These are phyloP conservation scores for Lentinula aciculospora DNA, from an alignment of 768 basidiomycete species.

Conservation along the genomic window DNA sequence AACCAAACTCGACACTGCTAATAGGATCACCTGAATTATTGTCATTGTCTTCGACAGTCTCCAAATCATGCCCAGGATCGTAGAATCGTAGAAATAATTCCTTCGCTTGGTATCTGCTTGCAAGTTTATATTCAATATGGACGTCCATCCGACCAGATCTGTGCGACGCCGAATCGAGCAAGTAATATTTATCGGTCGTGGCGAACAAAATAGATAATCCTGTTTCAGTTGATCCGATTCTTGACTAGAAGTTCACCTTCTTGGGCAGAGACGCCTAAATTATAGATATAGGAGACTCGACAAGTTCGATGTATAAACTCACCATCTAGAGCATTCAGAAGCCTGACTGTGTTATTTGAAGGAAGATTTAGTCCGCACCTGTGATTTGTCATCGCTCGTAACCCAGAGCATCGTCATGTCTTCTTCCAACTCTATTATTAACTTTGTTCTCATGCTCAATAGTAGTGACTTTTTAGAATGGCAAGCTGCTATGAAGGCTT, in stretches of 20 bases:
- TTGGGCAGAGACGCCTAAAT: conserved; percentile 51
- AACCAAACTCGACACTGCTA: conserved; percentile 12
- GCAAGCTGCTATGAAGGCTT: too few relatives aligned
- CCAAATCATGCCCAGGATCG: conserved; percentile 30
- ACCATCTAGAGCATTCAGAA: conserved; percentile 77
- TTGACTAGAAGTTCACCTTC: conserved; percentile 48
- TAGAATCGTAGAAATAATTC: conserved; percentile 70
- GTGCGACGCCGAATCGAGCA: conserved; percentile 69
- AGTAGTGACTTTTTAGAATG: too few relatives aligned
- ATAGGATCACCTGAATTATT: neutral
- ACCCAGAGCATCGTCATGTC: too few relatives aligned
- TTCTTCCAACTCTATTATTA: too few relatives aligned
- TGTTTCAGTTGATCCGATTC: too few relatives aligned
- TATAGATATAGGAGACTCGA: too few relatives aligned
- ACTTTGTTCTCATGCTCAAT: too few relatives aligned
- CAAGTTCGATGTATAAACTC: neutral
- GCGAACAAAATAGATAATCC: conserved; percentile 65
- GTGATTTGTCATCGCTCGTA: too few relatives aligned
- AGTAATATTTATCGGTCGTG: conserved; percentile 67
- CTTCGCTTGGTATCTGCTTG: conserved; percentile 60
- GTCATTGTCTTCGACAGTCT: conserved; percentile 16
- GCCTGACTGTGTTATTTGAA: conserved; percentile 38
- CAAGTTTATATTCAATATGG: conserved; percentile 72
- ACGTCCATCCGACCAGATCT: conserved; percentile 80
- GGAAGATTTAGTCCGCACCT: too few relatives aligned